phyloP scores from a whole-genome alignment of 192 early-diverging fungal species.

The Coemansia sp. region DNA sequence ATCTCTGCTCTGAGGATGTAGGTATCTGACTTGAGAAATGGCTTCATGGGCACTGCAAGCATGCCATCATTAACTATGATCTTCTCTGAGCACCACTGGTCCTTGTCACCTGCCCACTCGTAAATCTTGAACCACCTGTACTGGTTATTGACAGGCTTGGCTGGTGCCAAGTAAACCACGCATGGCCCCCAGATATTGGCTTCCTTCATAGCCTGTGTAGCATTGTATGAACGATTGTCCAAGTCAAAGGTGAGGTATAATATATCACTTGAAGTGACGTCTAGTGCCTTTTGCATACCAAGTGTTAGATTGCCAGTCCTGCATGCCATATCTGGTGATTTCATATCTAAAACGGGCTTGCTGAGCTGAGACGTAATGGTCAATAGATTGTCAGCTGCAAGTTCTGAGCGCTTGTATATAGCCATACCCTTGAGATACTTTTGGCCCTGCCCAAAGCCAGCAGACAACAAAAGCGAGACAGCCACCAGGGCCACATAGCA shows the following conservation, averaged over 20 bases:
- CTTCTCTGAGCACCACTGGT: not conserved
- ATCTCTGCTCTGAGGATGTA: not conserved
- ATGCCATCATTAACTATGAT: not conserved
- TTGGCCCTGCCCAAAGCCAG: not conserved
- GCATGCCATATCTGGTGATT: not conserved
- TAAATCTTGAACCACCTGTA: conserved; percentile 3
- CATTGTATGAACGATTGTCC: not conserved
- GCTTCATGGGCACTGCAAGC: conserved; percentile 2
- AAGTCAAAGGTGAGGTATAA: not conserved
- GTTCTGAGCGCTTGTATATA: not conserved
- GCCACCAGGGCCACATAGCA: not conserved
- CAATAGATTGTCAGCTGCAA: not conserved
- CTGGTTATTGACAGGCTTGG: not conserved
- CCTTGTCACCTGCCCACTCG: not conserved
- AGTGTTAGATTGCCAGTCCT: not conserved
- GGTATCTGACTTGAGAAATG: not conserved
- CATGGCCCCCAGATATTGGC: not conserved
- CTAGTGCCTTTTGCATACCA: not conserved
- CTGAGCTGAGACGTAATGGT: not conserved
- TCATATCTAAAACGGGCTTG: not conserved
- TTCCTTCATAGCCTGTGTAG: not conserved
- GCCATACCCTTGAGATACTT: not conserved
- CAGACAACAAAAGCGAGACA: not conserved
- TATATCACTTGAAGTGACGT: not conserved
- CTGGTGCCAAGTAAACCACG: not conserved